A percentile compares a stretch with the other conserved stretches of the same genome.
These are phyloP conservation scores for Helicostylum pulchrum DNA, from an alignment of 192 early-diverging fungal genomes.

Conservation along the genomic window DNA sequence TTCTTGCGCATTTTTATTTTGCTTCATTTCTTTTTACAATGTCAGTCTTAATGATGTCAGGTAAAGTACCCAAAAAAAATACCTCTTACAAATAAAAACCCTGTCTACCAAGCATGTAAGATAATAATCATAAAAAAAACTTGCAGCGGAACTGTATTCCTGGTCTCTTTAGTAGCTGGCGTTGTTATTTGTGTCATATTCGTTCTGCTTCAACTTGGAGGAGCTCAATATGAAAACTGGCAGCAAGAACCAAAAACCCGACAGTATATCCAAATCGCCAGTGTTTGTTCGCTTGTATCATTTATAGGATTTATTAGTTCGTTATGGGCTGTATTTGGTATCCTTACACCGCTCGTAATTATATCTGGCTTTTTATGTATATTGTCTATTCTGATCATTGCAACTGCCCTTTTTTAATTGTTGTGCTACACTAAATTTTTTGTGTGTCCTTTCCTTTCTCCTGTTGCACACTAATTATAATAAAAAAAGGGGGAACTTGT, in stretches of 20 bases:
- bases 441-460: not conserved
- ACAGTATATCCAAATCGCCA: constrained; percentile 2
- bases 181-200: constrained; percentile 2
- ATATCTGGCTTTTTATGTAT: not conserved
- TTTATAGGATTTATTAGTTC: constrained; percentile 2
- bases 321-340: constrained; percentile 2
- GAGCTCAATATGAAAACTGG: constrained; percentile 16
- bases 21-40: not conserved
- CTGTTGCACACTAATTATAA: not conserved
- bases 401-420: not conserved
- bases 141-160: not conserved
- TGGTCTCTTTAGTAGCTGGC: not conserved
- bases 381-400: not conserved
- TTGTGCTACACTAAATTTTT: not conserved
- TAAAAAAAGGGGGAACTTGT: not conserved
- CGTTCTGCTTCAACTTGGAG: constrained; percentile 1
- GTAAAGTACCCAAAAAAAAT: not conserved
- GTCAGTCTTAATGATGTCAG: not conserved
- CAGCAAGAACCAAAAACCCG: not conserved
- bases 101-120: no score
- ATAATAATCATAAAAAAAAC: not conserved
- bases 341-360: constrained; percentile 1
- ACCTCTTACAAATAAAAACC: not conserved
- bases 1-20: not conserved
- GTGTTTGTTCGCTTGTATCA: constrained; percentile 5